Evolutionary conservation across 2,329 filamentous ascomycete species (phyloP), one percentile per base, ranked within the genome.

Genomic region (Elsinoe ampelina): DNA sequence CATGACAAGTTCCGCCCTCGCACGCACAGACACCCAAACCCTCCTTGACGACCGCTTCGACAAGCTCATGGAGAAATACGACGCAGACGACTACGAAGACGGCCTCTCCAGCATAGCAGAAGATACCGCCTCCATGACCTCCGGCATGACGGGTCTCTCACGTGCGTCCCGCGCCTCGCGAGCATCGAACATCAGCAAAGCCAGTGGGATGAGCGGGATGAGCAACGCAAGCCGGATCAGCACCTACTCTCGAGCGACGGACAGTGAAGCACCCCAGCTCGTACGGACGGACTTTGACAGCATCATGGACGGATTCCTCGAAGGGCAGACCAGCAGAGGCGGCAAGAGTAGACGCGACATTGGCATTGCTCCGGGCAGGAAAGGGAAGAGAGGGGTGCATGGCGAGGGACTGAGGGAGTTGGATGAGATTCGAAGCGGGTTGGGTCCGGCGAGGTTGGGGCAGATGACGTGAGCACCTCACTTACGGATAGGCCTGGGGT

Each of bases 301-400:
- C 60, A 89, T 97, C 68, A 83, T 98, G 77, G 92, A 97, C 67
- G 91, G 95, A 57, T 98, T 98, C 72, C 73, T 97, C 22, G 87
- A 84, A 7, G 83, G 77, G 34, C 86, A 88, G 67, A 81, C 81
- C 11, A 54, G 43, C 8, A 85, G 83, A 71, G 79, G 79, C 20
- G 86, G 86, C 1, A 90, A 89, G 74, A 45, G 41, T 15, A 39
- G 54, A 22, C 22, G 54, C 2, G 54, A 56, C 30, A 56, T 56
- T n/a, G 54, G 54, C 26, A 48, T 56, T 48, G 54, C 41, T 10
- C 54, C 54, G 12, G 67, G 63, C 26, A 65, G 71, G 42, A 72
- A 79, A 55, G 80, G 89, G 17, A 92, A 91, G 74, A 89, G 91
- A 72, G 85, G 85, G 15, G 88, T 86, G 67, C 83, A 86, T 62